phyloP scores from a whole-genome alignment of 2,329 filamentous ascomycete genomes.

The Venturia aucupariae region DNA sequence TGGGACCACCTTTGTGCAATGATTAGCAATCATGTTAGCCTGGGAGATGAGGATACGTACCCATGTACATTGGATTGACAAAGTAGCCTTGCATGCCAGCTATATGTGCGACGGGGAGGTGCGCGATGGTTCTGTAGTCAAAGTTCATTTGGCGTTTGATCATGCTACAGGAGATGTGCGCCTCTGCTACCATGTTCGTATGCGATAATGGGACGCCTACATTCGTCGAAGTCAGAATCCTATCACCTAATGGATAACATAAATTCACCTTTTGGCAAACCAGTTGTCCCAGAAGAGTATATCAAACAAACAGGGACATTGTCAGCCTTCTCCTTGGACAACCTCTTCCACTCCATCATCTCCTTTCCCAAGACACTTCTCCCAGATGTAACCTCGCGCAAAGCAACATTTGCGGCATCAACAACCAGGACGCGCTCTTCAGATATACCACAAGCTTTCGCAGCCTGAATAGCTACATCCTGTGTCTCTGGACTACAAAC shows the following conservation, averaged over 20 bases:
- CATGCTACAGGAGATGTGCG: conserved; percentile 25
- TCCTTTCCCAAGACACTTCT: conserved; percentile 27
- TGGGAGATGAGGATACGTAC: neutral
- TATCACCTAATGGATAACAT: neutral
- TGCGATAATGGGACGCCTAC: conserved; percentile 35
- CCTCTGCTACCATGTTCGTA: conserved; percentile 34
- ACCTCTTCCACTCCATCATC: conserved; percentile 42
- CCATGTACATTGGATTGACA: conserved; percentile 33
- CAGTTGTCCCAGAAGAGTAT: conserved; percentile 41
- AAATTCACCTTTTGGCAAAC: conserved; percentile 34
- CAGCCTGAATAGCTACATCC: conserved; percentile 38
- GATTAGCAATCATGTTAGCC: neutral
- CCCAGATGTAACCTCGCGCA: conserved; percentile 25
- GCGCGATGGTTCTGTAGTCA: conserved; percentile 35
- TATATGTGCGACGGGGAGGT: conserved; percentile 40
- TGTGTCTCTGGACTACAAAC: conserved; percentile 42
- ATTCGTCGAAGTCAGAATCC: neutral
- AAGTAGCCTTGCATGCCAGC: conserved; percentile 40
- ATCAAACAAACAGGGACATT: conserved; percentile 37
- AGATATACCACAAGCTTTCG: conserved; percentile 40
- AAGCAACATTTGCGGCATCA: conserved; percentile 31
- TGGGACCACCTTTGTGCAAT: conserved; percentile 22
- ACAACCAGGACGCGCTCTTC: conserved; percentile 43
- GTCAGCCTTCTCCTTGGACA: conserved; percentile 40
- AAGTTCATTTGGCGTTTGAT: conserved; percentile 26